Evolutionary conservation across 1,284 basidiomycete genomes (phyloP).

Genomic region (Schizophyllum commune): DNA sequence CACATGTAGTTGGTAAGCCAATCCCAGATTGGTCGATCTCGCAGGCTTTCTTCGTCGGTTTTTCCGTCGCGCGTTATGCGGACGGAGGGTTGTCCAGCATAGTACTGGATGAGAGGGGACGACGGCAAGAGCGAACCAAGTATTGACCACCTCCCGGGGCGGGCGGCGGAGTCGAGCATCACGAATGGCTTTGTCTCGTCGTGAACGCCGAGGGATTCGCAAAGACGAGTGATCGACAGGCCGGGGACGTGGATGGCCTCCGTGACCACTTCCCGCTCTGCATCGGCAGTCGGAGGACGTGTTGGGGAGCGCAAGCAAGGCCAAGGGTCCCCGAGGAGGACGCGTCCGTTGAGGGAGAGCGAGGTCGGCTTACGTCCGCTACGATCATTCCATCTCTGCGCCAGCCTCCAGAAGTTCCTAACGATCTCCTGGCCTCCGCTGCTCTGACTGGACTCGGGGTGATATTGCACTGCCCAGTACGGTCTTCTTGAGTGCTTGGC

Average conservation of each 20-base stretch:
- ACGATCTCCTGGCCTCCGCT: slow-evolving; percentile 64
- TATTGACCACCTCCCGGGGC: slow-evolving; percentile 67
- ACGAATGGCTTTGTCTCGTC: slow-evolving; percentile 59
- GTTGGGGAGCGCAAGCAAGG: slow-evolving; percentile 24
- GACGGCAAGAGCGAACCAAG: slow-evolving; percentile 47
- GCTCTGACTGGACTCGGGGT: slow-evolving; percentile 74
- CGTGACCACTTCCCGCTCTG: slow-evolving; percentile 28
- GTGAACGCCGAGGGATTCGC: slow-evolving; percentile 51
- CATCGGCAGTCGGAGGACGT: slow-evolving; percentile 14
- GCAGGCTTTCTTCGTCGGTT: slow-evolving; percentile 29
- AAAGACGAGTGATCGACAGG: slow-evolving; percentile 37
- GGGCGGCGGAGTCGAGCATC: slow-evolving; percentile 64
- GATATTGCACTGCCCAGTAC: slow-evolving; percentile 94
- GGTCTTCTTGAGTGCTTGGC: slow-evolving; percentile 59
- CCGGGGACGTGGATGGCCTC: slow-evolving; percentile 33
- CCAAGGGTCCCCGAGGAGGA: slow-evolving; percentile 45
- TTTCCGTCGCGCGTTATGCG: slow-evolving; percentile 28
- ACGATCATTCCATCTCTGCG: slow-evolving; percentile 43
- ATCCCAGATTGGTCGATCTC: slow-evolving; percentile 50
- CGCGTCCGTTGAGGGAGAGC: slow-evolving; percentile 31
- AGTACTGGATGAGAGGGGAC: slow-evolving; percentile 52
- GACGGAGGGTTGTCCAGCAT: slow-evolving; percentile 41
- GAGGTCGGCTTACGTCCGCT: slow-evolving; percentile 27
- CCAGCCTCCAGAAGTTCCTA: slow-evolving; percentile 64
- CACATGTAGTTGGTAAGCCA: slow-evolving; percentile 69